phyloP scores from a whole-genome alignment of 345 rosid genomes.

The Corchorus olitorius region DNA sequence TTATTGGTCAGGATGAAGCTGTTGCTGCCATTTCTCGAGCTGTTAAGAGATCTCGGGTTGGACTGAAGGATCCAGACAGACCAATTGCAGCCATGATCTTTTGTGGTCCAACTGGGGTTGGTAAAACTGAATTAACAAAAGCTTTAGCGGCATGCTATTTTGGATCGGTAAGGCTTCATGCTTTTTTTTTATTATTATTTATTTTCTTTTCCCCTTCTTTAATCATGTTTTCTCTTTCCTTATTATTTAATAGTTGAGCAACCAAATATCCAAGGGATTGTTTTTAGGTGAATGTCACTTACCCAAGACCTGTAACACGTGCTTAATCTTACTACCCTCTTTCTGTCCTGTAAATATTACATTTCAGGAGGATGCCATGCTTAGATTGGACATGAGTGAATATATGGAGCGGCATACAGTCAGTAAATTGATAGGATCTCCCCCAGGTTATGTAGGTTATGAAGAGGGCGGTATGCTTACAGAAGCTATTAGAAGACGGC shows the following conservation, averaged over 20 bases:
- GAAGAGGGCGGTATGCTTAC: slow-evolving; percentile 95
- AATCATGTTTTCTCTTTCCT: too few relatives aligned
- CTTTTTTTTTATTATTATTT: slow-evolving; percentile 11
- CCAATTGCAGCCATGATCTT: slow-evolving; percentile 97
- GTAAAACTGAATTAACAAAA: slow-evolving; percentile 93
- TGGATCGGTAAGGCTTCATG: slow-evolving; percentile 70
- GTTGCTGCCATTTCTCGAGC: slow-evolving; percentile 93
- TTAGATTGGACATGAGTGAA: slow-evolving; percentile 99
- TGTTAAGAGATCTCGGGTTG: slow-evolving; percentile 90
- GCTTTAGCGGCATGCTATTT: slow-evolving; percentile 86
- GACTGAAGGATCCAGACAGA: slow-evolving; percentile 85
- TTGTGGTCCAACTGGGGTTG: slow-evolving; percentile 99
- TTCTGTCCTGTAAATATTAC: slow-evolving; percentile 7
- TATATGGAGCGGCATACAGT: slow-evolving; percentile 98
- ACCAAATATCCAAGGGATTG: neutral
- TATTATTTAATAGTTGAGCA: neutral
- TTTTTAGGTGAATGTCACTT: neutral
- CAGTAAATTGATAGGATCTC: slow-evolving; percentile 93
- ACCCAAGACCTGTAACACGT: neutral
- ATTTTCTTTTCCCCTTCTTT: slow-evolving; percentile 3
- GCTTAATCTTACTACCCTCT: neutral
- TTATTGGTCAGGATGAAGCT: slow-evolving; percentile 96
- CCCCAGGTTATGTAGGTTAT: slow-evolving; percentile 92
- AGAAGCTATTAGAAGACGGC: slow-evolving; percentile 93
- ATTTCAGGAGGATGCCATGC: slow-evolving; percentile 83